Base-by-base conservation (phyloP, 805 yeast species). In the Barnettozyma sucrosica region DNA sequence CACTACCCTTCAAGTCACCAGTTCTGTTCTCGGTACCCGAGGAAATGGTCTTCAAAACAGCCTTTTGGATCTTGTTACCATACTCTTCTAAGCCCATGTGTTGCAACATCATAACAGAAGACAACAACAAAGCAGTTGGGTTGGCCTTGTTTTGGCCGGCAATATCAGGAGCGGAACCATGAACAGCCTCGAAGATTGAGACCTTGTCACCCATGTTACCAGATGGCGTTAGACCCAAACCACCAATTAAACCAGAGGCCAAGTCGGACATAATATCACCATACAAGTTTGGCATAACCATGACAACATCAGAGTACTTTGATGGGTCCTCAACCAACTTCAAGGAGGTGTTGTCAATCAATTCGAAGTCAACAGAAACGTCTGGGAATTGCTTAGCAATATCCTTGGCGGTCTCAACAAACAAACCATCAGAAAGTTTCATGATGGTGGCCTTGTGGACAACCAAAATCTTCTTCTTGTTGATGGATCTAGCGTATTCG, bases 191-290 rank as follows among this genome's bases (percentile, higher is more conserved):
- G 70, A 93, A 93, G 68, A 93, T 92, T 48, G 97, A 89, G 55
- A 92, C 96, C 69, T 87, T 84, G 78, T 89, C 88, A 77, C 99
- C 99, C 90, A 93, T 93, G 82, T 93, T 93, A 70, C 97, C 99
- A 51, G 97, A 89, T 58, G 99, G 99, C 53, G 99, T 93, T 69
- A 93, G 81, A 74, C 99, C 99, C 65, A 92, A 81, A 67, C 99
- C 98, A 69, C 99, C 99, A 58, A 95, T 95, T 65, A 93, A 78
- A 74, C 99, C 99, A 50, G 97, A 87, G 60, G 96, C 89, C 70
- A 93, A 77, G 72, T 93, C 99, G 55, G 98, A 92, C 85, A 93
- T 83, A 72, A 93, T 93, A 71, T 93, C 98, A 80, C 99, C 99
- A 74, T 93, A 93, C 71, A 93, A 80, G 84, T 93, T 93, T 65